Percentiles rank a stretch among this genome's conserved stretches.
phyloP scores from a whole-genome alignment of 2,329 filamentous ascomycete genomes.

The Epicoccum nigrum region DNA sequence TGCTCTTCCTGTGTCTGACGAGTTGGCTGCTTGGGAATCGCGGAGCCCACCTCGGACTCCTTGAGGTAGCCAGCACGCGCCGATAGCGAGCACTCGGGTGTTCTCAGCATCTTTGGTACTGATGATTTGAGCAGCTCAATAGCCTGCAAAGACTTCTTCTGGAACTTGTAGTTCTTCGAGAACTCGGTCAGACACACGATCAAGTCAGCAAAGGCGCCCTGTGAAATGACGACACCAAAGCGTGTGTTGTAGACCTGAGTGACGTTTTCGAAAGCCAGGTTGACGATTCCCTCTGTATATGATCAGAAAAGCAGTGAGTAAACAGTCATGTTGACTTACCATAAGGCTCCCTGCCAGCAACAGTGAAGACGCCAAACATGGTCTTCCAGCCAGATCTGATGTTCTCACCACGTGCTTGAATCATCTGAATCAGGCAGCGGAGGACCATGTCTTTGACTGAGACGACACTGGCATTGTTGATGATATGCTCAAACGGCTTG shows the following conservation, averaged over 20 bases:
- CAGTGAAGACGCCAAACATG: slow-evolving; percentile 99
- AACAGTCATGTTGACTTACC: slow-evolving; percentile 49
- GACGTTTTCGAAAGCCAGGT: slow-evolving; percentile 95
- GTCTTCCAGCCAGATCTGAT: slow-evolving; percentile 98
- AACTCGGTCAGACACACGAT: slow-evolving; percentile 98
- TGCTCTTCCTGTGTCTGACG: slow-evolving; percentile 93
- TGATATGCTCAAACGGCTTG: slow-evolving; percentile 97
- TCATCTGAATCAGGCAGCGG: slow-evolving; percentile 97
- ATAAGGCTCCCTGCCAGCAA: slow-evolving; percentile 89
- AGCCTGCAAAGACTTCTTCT: slow-evolving; percentile 96
- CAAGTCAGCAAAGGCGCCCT: slow-evolving; percentile 94
- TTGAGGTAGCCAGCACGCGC: slow-evolving; percentile 62
- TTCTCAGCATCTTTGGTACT: slow-evolving; percentile 92
- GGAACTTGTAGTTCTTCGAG: slow-evolving; percentile 97
- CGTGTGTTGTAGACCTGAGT: slow-evolving; percentile 93
- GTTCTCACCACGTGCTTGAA: slow-evolving; percentile 93
- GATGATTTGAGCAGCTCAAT: slow-evolving; percentile 94
- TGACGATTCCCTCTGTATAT: slow-evolving; percentile 84
- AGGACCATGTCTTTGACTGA: slow-evolving; percentile 98
- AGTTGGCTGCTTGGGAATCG: slow-evolving; percentile 66
- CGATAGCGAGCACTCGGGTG: slow-evolving; percentile 91
- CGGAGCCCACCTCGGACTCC: slow-evolving; percentile 55
- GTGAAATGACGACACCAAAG: slow-evolving; percentile 93
- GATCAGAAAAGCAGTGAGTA: slow-evolving; percentile 24
- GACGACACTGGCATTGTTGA: slow-evolving; percentile 88